Conservation (phyloP, 2,329 filamentous ascomycete species). For the Fusarium musae region DNA sequence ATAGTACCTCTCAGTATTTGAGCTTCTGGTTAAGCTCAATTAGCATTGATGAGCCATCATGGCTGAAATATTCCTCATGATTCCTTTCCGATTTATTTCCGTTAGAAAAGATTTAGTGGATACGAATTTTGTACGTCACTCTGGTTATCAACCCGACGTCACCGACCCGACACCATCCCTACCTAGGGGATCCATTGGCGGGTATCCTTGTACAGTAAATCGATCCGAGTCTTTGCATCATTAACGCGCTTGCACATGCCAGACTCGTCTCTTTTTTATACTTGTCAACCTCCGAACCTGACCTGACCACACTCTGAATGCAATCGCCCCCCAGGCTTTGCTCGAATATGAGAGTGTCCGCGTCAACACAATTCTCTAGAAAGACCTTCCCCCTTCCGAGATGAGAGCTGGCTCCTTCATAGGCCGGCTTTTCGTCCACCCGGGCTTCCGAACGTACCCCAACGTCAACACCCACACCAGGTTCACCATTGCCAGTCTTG, state of each 20-base stretch:
- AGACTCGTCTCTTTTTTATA: neutral
- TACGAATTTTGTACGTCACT: slow-evolving; percentile 33
- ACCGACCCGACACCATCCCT: slow-evolving; percentile 37
- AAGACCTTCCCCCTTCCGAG: slow-evolving; percentile 44
- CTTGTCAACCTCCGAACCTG: neutral
- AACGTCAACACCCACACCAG: slow-evolving; percentile 24
- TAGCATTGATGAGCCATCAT: neutral
- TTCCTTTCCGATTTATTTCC: slow-evolving; percentile 8
- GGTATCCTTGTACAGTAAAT: slow-evolving; percentile 28
- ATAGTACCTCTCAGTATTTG: neutral
- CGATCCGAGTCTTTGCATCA: slow-evolving; percentile 32
- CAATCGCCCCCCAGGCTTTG: slow-evolving; percentile 8
- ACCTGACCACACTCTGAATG: slow-evolving; percentile 15
- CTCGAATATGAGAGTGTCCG: slow-evolving; percentile 38
- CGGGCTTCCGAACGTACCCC: slow-evolving; percentile 46
- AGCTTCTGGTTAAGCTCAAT: neutral
- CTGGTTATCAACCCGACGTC: slow-evolving; percentile 42
- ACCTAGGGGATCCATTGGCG: slow-evolving; percentile 20
- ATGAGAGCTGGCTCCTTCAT: slow-evolving; percentile 60
- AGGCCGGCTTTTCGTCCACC: slow-evolving; percentile 58
- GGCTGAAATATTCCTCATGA: neutral
- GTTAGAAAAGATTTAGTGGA: neutral
- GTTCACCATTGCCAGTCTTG: slow-evolving; percentile 21
- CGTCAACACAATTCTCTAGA: slow-evolving; percentile 5
- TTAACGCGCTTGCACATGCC: slow-evolving; percentile 31